Conservation (phyloP, 805 yeast genomes). For the Priceomyces carsonii region DNA sequence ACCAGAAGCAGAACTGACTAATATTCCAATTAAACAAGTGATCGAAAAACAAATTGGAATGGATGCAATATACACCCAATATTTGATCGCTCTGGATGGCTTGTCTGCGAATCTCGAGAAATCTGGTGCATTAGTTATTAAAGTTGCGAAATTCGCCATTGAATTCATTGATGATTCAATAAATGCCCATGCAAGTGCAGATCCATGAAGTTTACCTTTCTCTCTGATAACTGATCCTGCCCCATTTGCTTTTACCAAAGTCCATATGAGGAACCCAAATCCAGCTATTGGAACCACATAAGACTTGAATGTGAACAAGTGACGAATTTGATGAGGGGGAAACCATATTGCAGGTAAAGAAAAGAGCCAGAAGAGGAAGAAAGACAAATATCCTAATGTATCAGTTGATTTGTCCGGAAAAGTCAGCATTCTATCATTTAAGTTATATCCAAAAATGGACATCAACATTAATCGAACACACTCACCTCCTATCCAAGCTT, state of each 20-base stretch:
- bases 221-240: constrained; percentile 18
- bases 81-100: constrained; percentile 6
- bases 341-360: constrained; percentile 21
- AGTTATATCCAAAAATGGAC: constrained; percentile 8
- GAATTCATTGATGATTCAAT: constrained; percentile 11
- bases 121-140: constrained; percentile 13
- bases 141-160: constrained; percentile 11
- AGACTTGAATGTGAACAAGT: constrained; percentile 21
- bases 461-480: constrained; percentile 29
- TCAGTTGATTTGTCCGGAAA: constrained; percentile 8
- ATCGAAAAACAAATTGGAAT: constrained; percentile 11
- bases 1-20: constrained; percentile 13
- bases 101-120: constrained; percentile 10
- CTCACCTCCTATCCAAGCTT: constrained; percentile 36
- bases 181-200: constrained; percentile 12
- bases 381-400: constrained; percentile 12
- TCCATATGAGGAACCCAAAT: constrained; percentile 28
- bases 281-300: constrained; percentile 24
- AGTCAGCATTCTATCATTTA: constrained; percentile 11
- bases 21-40: constrained; percentile 12
- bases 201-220: constrained; percentile 5
- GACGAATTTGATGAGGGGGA: constrained; percentile 29
- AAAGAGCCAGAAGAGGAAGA: constrained; percentile 10
- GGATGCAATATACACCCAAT: constrained; percentile 12
- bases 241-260: constrained; percentile 24